Evolutionary conservation across 192 early-diverging fungal species (phyloP), one percentile per base, ranked within the genome.

Genomic region (Lobosporangium transversale): DNA sequence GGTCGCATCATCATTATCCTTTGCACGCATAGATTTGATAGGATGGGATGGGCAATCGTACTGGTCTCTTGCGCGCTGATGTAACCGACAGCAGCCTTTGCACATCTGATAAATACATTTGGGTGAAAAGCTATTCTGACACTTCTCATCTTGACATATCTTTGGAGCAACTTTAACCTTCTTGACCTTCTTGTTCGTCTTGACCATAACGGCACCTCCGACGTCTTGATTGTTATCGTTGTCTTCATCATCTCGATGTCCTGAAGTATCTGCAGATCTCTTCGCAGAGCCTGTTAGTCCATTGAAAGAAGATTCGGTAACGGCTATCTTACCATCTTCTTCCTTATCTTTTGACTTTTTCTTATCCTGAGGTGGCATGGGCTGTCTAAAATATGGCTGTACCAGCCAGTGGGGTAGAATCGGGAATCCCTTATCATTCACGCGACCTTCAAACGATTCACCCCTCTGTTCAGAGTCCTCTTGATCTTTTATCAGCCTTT

Each of bases 381-480:
- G 73, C 37, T 76, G 80, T 20, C 92, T 80, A 48, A 93, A 69
- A 56, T 88, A 85, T 18, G 92, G 92, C 68, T 93, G 92, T 37
- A 79, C 81, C 17, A 87, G 74, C 91, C 91, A 93, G 31, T 74
- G 75, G 18, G 92, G 92, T 42, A 92, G 71, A 18, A 80, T 79
- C 26, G 85, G 81, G 61, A 85, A 80, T 0, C 90, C 90, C 27
- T 81, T 61, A 21, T 80, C 84, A 45, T 82, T 75, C 35, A 57
- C 58, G 14, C 55, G 52, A 3, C 65, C 73, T n/a, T 76, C 73
- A 48, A 76, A 66, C 27, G 45, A 62, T 17, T 62, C 73, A 4
- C 64, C 64, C n/a, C 36, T 33, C 40, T 37, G 17, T 3, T 42
- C 21, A 1, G 58, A 76, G 4, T 61, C 48, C 29, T 61, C 65